These are phyloP conservation scores for Fusarium sp. DNA, from an alignment of 2,329 filamentous ascomycete genomes.

Conservation along the genomic window DNA sequence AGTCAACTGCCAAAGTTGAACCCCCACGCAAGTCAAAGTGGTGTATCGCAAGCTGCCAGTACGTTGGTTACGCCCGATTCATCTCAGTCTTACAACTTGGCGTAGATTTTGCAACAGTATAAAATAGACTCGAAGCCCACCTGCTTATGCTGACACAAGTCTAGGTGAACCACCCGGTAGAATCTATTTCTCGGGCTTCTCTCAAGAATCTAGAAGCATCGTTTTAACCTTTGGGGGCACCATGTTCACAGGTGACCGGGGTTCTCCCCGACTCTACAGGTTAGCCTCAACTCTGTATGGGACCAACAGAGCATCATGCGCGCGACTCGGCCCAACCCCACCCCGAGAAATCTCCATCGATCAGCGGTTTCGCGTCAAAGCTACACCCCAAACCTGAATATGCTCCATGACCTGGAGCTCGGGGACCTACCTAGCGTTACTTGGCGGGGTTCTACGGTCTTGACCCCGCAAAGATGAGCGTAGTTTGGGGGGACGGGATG, in stretches of 20 bases:
- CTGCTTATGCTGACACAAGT: not conserved
- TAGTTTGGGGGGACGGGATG: constrained; percentile 27
- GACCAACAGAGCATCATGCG: constrained; percentile 10
- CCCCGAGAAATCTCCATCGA: constrained; percentile 45
- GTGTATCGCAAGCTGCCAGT: not conserved
- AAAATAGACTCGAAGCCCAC: not conserved
- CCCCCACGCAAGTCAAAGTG: constrained; percentile 17
- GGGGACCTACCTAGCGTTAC: constrained; percentile 8
- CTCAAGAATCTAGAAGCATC: not conserved
- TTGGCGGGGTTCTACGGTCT: constrained; percentile 43
- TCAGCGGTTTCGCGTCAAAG: constrained; percentile 20
- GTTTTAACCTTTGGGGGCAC: constrained; percentile 35
- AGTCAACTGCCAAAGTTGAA: not conserved
- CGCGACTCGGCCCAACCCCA: constrained; percentile 47
- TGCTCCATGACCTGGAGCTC: constrained; percentile 15
- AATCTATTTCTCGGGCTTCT: not conserved
- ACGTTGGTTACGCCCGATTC: not conserved
- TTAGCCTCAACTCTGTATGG: constrained; percentile 25
- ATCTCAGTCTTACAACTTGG: not conserved
- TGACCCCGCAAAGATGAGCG: constrained; percentile 46
- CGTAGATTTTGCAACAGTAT: not conserved
- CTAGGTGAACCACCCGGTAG: not conserved
- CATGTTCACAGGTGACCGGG: constrained; percentile 29
- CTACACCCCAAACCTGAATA: constrained; percentile 37
- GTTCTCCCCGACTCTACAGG: constrained; percentile 43